Percentiles rank a stretch among this genome's conserved stretches.
Conservation (phyloP, 2,329 filamentous ascomycete genomes). For the Aureobasidium sp. region DNA sequence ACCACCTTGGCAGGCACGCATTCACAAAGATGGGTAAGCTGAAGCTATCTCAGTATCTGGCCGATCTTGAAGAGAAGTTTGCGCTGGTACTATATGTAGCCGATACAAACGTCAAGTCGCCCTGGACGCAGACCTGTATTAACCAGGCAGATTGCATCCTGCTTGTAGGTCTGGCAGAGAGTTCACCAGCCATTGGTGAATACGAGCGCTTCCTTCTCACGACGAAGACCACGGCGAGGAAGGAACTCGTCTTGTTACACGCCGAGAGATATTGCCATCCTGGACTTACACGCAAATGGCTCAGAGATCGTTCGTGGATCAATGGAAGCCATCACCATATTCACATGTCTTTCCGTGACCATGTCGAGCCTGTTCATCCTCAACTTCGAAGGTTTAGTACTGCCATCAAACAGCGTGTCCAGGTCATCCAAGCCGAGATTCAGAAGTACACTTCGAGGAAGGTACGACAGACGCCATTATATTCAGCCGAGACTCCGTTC, state of each 20-base stretch:
- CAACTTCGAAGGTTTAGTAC: constrained; percentile 71
- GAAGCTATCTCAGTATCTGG: constrained; percentile 89
- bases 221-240: constrained; percentile 93
- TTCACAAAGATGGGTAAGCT: constrained; percentile 97
- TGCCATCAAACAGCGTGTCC: constrained; percentile 82
- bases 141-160: constrained; percentile 94
- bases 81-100: constrained; percentile 92
- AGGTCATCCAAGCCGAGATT: constrained; percentile 91
- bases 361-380: constrained; percentile 66
- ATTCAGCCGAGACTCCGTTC: constrained; percentile 83
- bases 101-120: constrained; percentile 92
- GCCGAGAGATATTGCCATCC: constrained; percentile 77
- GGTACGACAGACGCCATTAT: constrained; percentile 79
- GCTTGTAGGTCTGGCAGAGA: constrained; percentile 82
- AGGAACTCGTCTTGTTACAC: constrained; percentile 84
- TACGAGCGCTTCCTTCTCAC: constrained; percentile 94
- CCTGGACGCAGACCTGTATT: constrained; percentile 98
- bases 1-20: constrained; percentile 89
- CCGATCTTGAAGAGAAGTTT: constrained; percentile 94
- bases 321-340: constrained; percentile 97
- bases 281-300: constrained; percentile 79
- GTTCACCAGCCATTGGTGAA: constrained; percentile 83
- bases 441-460: constrained; percentile 96
- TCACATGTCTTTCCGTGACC: constrained; percentile 81
- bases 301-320: constrained; percentile 87